phyloP scores from a whole-genome alignment of 768 basidiomycete genomes.

The Fibroporia radiculosa region DNA sequence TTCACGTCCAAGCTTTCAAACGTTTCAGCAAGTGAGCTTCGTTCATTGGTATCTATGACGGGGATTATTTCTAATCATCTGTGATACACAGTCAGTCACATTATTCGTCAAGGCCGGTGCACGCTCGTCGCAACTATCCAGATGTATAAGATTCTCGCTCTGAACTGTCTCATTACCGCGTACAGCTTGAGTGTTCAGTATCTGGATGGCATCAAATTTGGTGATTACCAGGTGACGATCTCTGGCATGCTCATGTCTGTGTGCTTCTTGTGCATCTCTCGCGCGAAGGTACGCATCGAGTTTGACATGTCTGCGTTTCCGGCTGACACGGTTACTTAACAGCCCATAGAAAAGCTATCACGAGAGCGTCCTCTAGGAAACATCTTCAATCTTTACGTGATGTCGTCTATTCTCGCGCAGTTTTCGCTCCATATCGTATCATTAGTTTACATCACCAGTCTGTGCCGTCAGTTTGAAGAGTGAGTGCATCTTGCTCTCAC shows the following conservation, averaged over 20 bases:
- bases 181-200: slow-evolving; percentile 97
- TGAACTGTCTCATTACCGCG: slow-evolving; percentile 98
- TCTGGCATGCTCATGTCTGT: slow-evolving; percentile 97
- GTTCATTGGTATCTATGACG: background rate
- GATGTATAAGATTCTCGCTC: slow-evolving; percentile 99
- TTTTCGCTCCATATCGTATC: slow-evolving; percentile 90
- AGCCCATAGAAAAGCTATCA: slow-evolving; percentile 97
- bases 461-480: slow-evolving; percentile 75
- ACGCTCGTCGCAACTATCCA: slow-evolving; percentile 98
- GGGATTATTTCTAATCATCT: background rate
- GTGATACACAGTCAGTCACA: slow-evolving; percentile 71
- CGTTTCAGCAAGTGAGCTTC: slow-evolving; percentile 81
- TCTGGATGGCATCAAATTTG: slow-evolving; percentile 97
- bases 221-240: slow-evolving; percentile 96
- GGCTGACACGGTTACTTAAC: background rate
- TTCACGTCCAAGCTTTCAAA: slow-evolving; percentile 99
- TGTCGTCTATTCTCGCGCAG: slow-evolving; percentile 85
- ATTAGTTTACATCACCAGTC: slow-evolving; percentile 86
- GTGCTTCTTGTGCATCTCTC: slow-evolving; percentile 96
- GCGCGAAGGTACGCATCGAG: slow-evolving; percentile 78
- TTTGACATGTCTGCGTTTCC: background rate
- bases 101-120: slow-evolving; percentile 97
- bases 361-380: slow-evolving; percentile 89
- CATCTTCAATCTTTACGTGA: slow-evolving; percentile 95
- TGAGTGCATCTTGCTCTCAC: slow-evolving; percentile 29